A percentile compares a stretch with the other conserved stretches of the same genome.
Evolutionary conservation across 352 stramenopile species (phyloP).

Genomic region (Globisporangium okanoganense): DNA sequence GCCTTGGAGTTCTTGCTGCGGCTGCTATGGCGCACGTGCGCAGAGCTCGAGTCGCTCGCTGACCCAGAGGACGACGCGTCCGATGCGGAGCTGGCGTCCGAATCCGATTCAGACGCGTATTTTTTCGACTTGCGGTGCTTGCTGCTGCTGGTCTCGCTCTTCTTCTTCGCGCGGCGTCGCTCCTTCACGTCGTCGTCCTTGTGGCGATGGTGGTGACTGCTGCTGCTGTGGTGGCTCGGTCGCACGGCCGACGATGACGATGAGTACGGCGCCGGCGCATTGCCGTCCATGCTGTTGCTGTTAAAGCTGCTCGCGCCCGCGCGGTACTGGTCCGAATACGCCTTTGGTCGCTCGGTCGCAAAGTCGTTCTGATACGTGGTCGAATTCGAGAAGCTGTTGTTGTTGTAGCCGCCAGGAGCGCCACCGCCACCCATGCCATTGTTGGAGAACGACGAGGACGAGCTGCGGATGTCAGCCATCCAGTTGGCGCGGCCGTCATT

Average conservation of each 20-base stretch:
- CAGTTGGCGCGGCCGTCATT: conserved; percentile 75
- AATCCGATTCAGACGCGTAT: conserved; percentile 18
- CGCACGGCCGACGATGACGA: conserved; percentile 4
- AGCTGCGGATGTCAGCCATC: conserved; percentile 71
- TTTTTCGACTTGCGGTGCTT: conserved; percentile 42
- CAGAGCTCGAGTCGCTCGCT: conserved; percentile 21
- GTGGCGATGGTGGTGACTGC: conserved; percentile 11
- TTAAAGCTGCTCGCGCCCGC: not conserved
- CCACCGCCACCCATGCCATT: conserved; percentile 15
- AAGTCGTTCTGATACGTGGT: conserved; percentile 73
- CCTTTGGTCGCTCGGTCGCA: conserved; percentile 49
- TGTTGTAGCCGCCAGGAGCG: conserved; percentile 14
- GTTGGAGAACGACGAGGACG: conserved; percentile 32
- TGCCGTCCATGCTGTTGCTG: conserved; percentile 7
- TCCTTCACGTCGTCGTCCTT: conserved; percentile 19
- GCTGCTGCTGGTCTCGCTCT: conserved; percentile 27
- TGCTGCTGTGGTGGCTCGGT: conserved; percentile 5
- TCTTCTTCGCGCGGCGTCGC: conserved; percentile 38
- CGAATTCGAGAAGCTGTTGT: conserved; percentile 7
- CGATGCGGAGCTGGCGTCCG: conserved; percentile 11
- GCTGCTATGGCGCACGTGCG: not conserved
- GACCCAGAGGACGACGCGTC: conserved; percentile 23
- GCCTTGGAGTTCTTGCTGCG: conserved; percentile 17
- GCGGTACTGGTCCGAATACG: conserved; percentile 37
- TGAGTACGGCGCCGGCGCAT: conserved; percentile 6